Evolutionary conservation across 306 rosid genomes (phyloP).

Genomic region (Rosa rugosa): DNA sequence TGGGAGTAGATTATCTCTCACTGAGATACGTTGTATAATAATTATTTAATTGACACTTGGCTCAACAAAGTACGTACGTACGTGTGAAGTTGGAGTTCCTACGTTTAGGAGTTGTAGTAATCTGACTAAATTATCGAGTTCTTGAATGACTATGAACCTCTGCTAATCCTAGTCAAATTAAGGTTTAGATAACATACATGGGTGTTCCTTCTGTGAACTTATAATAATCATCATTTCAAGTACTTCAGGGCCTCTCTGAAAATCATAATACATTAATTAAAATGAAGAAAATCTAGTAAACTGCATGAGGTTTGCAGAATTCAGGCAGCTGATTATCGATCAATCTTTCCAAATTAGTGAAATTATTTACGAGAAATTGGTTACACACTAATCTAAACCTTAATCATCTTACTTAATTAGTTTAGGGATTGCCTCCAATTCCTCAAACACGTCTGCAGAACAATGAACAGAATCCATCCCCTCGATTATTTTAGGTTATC

Average conservation of each 20-base stretch:
- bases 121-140: neutral
- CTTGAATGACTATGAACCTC: neutral
- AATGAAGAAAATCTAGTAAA: neutral
- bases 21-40: neutral
- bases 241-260: neutral
- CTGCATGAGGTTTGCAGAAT: neutral
- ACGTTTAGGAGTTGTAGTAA: neutral
- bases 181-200: neutral
- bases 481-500: neutral
- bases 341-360: neutral
- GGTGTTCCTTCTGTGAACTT: neutral
- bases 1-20: neutral
- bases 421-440: constrained; percentile 9
- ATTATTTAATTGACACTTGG: neutral
- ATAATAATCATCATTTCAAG: neutral
- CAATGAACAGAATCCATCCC: neutral
- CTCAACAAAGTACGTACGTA: neutral
- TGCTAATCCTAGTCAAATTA: neutral
- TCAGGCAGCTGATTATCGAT: neutral
- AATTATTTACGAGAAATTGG: neutral
- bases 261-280: neutral
- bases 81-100: neutral
- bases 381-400: neutral
- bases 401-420: neutral
- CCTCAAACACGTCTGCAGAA: constrained; percentile 24